Evolutionary conservation across 257 asterid species (phyloP).

Genomic region (Orobanche coerulescens): DNA sequence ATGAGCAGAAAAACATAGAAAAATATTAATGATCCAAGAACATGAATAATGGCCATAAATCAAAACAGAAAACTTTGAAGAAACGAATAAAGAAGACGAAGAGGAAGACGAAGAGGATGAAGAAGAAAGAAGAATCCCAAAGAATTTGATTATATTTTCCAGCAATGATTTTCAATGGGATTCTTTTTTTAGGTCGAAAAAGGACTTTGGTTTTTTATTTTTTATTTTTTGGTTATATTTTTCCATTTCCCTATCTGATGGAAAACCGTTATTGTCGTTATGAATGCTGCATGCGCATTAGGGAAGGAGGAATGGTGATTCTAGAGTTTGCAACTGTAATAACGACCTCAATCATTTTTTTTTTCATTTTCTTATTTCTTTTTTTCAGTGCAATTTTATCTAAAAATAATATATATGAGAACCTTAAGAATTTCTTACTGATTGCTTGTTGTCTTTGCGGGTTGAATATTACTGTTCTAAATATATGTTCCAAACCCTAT

Average conservation of each 20-base stretch:
- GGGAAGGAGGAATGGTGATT: conserved; percentile 17
- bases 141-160: not conserved
- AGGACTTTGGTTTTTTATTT: conserved; percentile 15
- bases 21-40: conserved; percentile 27
- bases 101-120: not conserved
- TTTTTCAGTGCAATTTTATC: too few species aligned
- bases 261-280: conserved; percentile 36
- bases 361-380: not conserved
- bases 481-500: too few species aligned
- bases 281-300: conserved; percentile 15
- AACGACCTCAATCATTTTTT: conserved; percentile 24
- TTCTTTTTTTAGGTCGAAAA: conserved; percentile 10
- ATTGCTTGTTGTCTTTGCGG: too few species aligned
- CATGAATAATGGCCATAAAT: conserved; percentile 44
- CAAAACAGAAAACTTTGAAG: too few species aligned
- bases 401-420: too few species aligned
- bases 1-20: conserved; percentile 26
- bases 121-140: not conserved
- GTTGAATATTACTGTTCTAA: too few species aligned
- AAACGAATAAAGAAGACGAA: not conserved
- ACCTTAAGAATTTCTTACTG: too few species aligned
- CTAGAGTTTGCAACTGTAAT: conserved; percentile 25
- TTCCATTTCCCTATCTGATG: conserved; percentile 13
- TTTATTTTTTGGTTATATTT: not conserved
- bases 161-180: not conserved